Conservation (phyloP, 306 rosid genomes). For the Cucurbita pepo region DNA sequence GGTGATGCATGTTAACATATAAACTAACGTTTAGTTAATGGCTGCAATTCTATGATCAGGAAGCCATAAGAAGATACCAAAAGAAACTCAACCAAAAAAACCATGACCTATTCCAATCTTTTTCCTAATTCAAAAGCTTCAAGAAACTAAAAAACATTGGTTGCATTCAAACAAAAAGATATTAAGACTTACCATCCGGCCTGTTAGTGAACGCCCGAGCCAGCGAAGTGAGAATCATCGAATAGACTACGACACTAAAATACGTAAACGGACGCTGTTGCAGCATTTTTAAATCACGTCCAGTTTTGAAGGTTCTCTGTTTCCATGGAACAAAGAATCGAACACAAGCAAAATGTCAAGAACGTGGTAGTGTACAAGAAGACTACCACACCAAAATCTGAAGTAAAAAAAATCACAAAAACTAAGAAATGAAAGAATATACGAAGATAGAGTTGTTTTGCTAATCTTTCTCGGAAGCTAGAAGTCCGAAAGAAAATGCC, state of each 20-base stretch:
- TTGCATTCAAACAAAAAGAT: background rate
- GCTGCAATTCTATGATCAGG: background rate
- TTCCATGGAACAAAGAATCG: background rate
- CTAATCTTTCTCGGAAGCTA: background rate
- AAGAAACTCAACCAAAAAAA: background rate
- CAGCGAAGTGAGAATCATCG: constrained; percentile 24
- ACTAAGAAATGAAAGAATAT: background rate
- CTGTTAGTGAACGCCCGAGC: constrained; percentile 30
- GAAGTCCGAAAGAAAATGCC: no score
- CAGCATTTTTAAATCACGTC: constrained; percentile 21
- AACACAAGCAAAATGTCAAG: background rate
- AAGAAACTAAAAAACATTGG: background rate
- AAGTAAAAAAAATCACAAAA: background rate
- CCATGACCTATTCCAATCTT: background rate
- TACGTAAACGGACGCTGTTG: background rate
- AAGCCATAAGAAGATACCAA: background rate
- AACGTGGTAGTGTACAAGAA: background rate
- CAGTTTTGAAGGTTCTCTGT: background rate
- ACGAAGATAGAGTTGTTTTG: background rate
- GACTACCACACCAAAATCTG: background rate
- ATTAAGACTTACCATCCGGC: constrained; percentile 33
- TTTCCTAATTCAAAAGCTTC: background rate
- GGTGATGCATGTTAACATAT: background rate
- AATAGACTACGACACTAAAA: constrained; percentile 23
- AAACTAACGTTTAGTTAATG: background rate